Conservation (phyloP, 116 monocot species). For the Trichopus zeylanicus region DNA sequence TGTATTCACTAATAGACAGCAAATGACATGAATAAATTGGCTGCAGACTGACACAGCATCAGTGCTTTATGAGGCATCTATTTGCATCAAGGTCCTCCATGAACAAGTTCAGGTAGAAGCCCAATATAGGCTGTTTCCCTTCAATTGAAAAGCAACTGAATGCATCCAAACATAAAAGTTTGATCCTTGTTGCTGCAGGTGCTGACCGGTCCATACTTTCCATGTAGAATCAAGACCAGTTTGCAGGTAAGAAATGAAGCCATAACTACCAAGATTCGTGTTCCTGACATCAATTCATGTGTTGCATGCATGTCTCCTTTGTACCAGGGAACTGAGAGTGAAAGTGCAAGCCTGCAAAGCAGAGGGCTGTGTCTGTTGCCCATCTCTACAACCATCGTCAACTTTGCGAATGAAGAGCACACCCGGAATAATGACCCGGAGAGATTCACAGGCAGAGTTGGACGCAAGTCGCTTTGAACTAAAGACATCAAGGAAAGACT, state of each 20-base stretch:
- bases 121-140: neutral
- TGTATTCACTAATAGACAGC: too few relatives aligned
- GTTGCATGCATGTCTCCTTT: neutral
- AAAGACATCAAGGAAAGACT: neutral
- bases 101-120: slow-evolving; percentile 35
- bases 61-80: slow-evolving; percentile 42
- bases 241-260: slow-evolving; percentile 1
- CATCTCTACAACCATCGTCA: slow-evolving; percentile 2
- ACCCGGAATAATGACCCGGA: neutral
- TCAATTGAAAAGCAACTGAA: neutral
- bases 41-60: slow-evolving; percentile 61
- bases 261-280: neutral
- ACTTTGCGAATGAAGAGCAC: neutral
- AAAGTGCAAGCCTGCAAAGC: slow-evolving; percentile 2
- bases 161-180: too few relatives aligned
- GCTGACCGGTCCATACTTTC: slow-evolving; percentile 16
- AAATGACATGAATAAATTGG: neutral
- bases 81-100: slow-evolving; percentile 36
- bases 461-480: neutral
- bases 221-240: neutral
- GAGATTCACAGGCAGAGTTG: neutral
- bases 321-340: neutral
- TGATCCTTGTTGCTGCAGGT: slow-evolving; percentile 2
- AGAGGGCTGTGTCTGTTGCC: slow-evolving; percentile 23
- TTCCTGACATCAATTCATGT: neutral